These are phyloP conservation scores for Cyclotella sp. DNA, from an alignment of 108 stramenopile species.

Conservation along the genomic window DNA sequence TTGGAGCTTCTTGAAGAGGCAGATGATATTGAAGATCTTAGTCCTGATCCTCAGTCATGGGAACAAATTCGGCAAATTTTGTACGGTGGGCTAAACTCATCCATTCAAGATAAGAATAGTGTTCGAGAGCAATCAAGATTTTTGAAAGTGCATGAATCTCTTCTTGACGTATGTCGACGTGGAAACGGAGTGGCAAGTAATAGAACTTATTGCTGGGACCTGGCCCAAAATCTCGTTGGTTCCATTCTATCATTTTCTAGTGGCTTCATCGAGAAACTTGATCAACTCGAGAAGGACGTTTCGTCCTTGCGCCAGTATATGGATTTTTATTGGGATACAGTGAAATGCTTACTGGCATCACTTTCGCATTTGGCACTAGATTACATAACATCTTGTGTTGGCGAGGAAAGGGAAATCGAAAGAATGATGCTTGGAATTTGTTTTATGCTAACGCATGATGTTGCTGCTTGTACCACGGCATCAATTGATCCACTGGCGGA, in stretches of 20 bases:
- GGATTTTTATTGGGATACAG: constrained; percentile 45
- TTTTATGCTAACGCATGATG: constrained; percentile 17
- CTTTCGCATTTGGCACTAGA: constrained; percentile 36
- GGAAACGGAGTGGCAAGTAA: constrained; percentile 5
- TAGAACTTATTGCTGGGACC: constrained; percentile 34
- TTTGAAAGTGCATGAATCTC: constrained; percentile 33
- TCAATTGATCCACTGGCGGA: constrained; percentile 42
- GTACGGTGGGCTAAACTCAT: constrained; percentile 24
- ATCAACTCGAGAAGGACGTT: background rate
- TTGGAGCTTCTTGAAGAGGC: constrained; percentile 48
- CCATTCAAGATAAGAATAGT: background rate
- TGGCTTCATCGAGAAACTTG: background rate
- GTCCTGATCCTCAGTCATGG: constrained; percentile 43
- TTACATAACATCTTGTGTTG: constrained; percentile 32
- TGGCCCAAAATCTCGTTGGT: constrained; percentile 44
- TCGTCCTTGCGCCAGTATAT: background rate
- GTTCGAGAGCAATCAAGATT: constrained; percentile 18
- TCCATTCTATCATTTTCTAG: constrained; percentile 15
- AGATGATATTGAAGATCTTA: constrained; percentile 53
- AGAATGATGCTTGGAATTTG: constrained; percentile 41
- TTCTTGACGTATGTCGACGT: constrained; percentile 38
- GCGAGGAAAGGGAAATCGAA: constrained; percentile 45
- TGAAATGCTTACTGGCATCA: constrained; percentile 4
- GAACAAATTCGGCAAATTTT: constrained; percentile 35
- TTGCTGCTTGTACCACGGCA: constrained; percentile 23